phyloP scores from a whole-genome alignment of 345 rosid genomes.

The Gossypium turneri region DNA sequence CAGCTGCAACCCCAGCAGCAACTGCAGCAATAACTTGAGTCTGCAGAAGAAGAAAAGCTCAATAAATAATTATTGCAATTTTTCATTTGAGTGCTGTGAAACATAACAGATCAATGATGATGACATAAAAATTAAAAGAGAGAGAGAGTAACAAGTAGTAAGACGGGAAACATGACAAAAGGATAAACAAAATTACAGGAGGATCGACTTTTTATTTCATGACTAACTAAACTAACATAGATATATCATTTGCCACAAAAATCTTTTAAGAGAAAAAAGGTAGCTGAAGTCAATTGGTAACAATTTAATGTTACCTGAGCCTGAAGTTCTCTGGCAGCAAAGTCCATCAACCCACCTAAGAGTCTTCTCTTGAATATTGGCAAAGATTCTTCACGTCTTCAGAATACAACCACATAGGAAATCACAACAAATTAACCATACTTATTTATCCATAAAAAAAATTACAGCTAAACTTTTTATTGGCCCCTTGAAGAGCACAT shows the following conservation, averaged over 20 bases:
- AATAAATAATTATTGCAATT: conserved; percentile 22
- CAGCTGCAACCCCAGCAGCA: conserved; percentile 74
- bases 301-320: conserved; percentile 60
- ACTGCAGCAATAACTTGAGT: conserved; percentile 99
- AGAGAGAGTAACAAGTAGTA: background rate
- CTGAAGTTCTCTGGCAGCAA: conserved; percentile 96
- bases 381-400: conserved; percentile 93
- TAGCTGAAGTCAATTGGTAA: background rate
- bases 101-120: background rate
- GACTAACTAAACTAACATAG: background rate
- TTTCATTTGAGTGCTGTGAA: background rate
- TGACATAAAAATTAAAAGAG: background rate
- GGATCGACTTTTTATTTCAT: background rate
- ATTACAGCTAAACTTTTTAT: background rate
- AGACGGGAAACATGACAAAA: conserved; percentile 6
- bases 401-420: conserved; percentile 26
- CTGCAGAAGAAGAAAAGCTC: conserved; percentile 47
- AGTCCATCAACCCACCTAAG: conserved; percentile 88
- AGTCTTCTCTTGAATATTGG: conserved; percentile 96
- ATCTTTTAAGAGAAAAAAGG: background rate
- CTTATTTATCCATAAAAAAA: background rate
- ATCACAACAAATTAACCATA: conserved; percentile 12
- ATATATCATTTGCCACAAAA: conserved; percentile 2
- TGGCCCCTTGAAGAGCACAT: background rate
- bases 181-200: background rate